These are phyloP conservation scores for Cyathus striatus DNA, from an alignment of 768 basidiomycete genomes.

Conservation along the genomic window DNA sequence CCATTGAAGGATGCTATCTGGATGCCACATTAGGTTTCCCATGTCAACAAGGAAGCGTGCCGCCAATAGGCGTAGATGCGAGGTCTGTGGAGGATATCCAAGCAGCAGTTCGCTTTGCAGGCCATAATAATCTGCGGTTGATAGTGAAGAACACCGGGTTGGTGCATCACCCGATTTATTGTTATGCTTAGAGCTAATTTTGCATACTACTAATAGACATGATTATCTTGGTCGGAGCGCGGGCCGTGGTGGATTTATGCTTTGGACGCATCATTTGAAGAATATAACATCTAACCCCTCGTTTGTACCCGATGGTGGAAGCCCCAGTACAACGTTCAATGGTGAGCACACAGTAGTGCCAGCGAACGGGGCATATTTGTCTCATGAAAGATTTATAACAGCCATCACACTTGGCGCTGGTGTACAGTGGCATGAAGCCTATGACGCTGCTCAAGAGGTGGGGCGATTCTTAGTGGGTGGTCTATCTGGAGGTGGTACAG, in stretches of 20 bases:
- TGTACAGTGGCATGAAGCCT: constrained; percentile 41
- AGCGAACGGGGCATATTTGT: too few relatives aligned
- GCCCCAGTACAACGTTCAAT: constrained; percentile 9
- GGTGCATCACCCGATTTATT: too few relatives aligned
- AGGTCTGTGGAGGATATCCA: constrained; percentile 31
- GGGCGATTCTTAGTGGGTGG: constrained; percentile 41
- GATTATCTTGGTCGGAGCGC: constrained; percentile 41
- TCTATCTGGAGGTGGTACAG: constrained; percentile 27
- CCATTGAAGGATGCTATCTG: constrained; percentile 46
- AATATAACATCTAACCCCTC: constrained; percentile 21
- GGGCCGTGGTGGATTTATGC: constrained; percentile 29
- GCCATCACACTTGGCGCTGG: constrained; percentile 33
- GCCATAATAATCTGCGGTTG: constrained; percentile 26
- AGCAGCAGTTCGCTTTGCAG: constrained; percentile 31
- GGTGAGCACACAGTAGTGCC: too few relatives aligned
- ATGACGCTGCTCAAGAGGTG: constrained; percentile 30
- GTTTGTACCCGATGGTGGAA: constrained; percentile 27
- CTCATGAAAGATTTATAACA: constrained; percentile 3
- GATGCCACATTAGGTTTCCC: constrained; percentile 33
- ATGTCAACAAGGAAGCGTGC: constrained; percentile 39
- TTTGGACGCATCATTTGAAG: constrained; percentile 35
- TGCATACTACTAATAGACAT: constrained; percentile 22
- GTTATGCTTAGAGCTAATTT: neutral
- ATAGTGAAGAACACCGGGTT: constrained; percentile 32
- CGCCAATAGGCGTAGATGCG: constrained; percentile 35